Evolutionary conservation across 352 stramenopile species (phyloP), one percentile per base, ranked within the genome.

Genomic region (Phytophthora agathidicida): DNA sequence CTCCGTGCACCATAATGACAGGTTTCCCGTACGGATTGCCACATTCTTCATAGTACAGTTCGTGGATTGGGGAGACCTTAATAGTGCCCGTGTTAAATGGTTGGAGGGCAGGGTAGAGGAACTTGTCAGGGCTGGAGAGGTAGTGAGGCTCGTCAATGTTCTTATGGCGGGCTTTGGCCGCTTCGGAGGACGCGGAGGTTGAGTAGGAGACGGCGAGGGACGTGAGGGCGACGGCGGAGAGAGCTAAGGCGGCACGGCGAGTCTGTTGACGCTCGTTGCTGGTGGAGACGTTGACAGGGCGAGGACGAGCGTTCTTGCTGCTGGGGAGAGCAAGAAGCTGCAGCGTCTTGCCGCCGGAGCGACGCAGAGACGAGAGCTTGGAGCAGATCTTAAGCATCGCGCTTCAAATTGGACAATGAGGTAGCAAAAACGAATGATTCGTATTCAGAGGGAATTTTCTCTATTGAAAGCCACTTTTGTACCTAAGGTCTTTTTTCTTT

Each of bases 1-100:
- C 96, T 23, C 96, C 96, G 68, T 99, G 96, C 20, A 98, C 82
- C 66, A 98, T 91, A n/a, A 99, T 81, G 27, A 96, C 94, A 5
- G 92, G 89, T 60, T 94, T 96, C 43, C 86, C 86, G 24, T 88
- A 75, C 24, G 87, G 87, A 37, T 92, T 92, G 16, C 89, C 91
- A 60, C 87, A 92, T 48, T 97, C 75, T 71, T 98, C 84, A 59
- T 97, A 98, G 71, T 97, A 97, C 6, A 98, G 50, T 41, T 77
- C 83, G 61, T 98, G 93, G 28, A 76, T 73, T 42, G 79, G 68
- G 27, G 90, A 94, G 35, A 97, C 89, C 41, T 83, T 63, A 10
- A 97, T 73, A 49, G 72, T 84, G 5, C 88, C 91, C 11, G 73
- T 85, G 51, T 93, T 87, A 55, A 90, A 96, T 3, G 89, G 86